Base-by-base conservation (phyloP, 2,329 filamentous ascomycete species). In the Periconia macrospinosa region DNA sequence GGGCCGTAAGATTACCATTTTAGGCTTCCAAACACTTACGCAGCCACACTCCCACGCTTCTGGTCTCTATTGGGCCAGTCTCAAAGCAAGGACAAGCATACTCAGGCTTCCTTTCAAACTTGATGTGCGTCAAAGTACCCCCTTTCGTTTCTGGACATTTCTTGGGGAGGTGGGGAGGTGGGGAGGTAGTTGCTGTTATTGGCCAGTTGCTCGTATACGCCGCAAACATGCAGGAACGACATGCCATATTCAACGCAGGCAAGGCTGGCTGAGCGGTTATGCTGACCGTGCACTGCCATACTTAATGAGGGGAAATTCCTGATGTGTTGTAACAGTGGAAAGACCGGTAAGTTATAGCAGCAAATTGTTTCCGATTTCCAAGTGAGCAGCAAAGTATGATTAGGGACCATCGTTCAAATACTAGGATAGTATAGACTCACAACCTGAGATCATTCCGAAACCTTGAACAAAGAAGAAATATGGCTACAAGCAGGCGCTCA, bases 81-180 rank as follows among this genome's bases (percentile, higher is more conserved):
- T 37, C 6, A n/a, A 37, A 14, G 15, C 33, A 13, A 14, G 33
- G 11, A 6, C 33, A 37, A 13, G 11, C 33, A 37, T 6, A 37
- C 33, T 37, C 33, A 37, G 33, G 33, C 15, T 13, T 37, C 33
- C 15, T 6, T 13, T 37, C 5, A 37, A 37, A 37, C 53, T 30
- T 56, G 58, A 57, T 48, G 46, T 53, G 48, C 54, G 52, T 20
- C 33, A 37, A 10, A 37, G 11, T 13, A n/a, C 33, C 33, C 33
- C 15, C 33, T 10, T 37, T 37, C 23, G 23, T 27, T 27, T 27
- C 23, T 27, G 8, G 23, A 27, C 3, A 27, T 8, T 33, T 33
- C 8, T 13, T 33, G 30, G 33, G 11, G 6, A 37, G 3, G 5
- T 10, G 11, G 18, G 19, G 42, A 19, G 42, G 18, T 27, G 18